These are phyloP conservation scores for Arabis hirsuta DNA, from an alignment of 345 rosid genomes.

Conservation along the genomic window DNA sequence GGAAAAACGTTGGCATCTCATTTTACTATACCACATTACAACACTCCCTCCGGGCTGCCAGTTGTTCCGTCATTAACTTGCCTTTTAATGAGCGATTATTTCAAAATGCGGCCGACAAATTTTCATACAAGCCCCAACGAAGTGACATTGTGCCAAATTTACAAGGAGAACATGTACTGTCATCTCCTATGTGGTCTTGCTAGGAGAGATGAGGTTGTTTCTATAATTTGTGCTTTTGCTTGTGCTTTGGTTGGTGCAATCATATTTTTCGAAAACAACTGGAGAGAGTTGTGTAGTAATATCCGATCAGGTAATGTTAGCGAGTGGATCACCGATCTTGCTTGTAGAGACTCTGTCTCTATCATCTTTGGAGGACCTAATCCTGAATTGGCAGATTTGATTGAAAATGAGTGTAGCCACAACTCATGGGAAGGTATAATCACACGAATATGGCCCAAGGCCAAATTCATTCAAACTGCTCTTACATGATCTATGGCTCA, in stretches of 20 bases:
- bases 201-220: no score
- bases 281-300: conserved; percentile 56
- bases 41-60: neutral
- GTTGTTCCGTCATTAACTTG: neutral
- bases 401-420: conserved; percentile 46
- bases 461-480: conserved; percentile 57
- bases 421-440: conserved; percentile 73
- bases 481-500: conserved; percentile 69
- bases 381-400: conserved; percentile 48
- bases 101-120: no score
- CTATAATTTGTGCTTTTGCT: no score
- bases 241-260: no score
- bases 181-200: no score
- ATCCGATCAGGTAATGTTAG: conserved; percentile 54
- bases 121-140: no score
- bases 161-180: no score
- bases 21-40: neutral
- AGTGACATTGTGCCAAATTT: no score
- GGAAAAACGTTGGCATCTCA: neutral
- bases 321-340: conserved; percentile 57
- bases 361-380: conserved; percentile 45
- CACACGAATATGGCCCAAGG: conserved; percentile 60
- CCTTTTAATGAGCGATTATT: no score
- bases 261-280: conserved; percentile 33
- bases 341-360: conserved; percentile 47